phyloP scores from a whole-genome alignment of 805 yeast species.

The Saccharomycopsis schoenii region DNA sequence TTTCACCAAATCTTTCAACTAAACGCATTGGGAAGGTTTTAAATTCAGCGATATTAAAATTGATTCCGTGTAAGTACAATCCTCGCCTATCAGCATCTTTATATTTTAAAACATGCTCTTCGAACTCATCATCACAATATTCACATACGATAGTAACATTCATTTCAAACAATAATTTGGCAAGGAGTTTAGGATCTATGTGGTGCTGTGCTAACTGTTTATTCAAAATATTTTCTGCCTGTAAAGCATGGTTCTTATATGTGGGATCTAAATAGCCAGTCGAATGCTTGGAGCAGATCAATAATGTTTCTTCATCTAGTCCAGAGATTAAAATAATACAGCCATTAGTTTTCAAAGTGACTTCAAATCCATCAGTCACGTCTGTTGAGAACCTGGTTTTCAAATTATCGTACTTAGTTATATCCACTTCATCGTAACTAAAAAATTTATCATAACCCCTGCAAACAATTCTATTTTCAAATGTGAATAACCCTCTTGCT shows the following conservation, averaged over 20 bases:
- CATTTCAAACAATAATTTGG: constrained; percentile 36
- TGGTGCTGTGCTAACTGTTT: constrained; percentile 38
- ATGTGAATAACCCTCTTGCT: constrained; percentile 78
- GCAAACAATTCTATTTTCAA: constrained; percentile 41
- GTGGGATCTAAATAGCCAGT: constrained; percentile 52
- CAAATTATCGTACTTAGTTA: constrained; percentile 40
- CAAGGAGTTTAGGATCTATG: constrained; percentile 41
- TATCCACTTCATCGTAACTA: constrained; percentile 56
- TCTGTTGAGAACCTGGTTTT: constrained; percentile 13
- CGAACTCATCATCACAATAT: constrained; percentile 84
- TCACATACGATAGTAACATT: constrained; percentile 85
- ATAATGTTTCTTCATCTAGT: constrained; percentile 57
- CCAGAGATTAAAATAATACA: constrained; percentile 83
- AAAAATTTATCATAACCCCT: constrained; percentile 95
- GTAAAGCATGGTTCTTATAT: constrained; percentile 59
- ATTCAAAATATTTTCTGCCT: constrained; percentile 52
- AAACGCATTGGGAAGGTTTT: constrained; percentile 50
- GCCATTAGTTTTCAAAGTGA: constrained; percentile 87
- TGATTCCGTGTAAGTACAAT: constrained; percentile 82
- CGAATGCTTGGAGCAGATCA: constrained; percentile 88
- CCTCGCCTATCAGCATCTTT: constrained; percentile 53
- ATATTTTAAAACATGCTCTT: constrained; percentile 85
- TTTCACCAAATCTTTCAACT: constrained; percentile 50
- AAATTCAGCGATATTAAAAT: constrained; percentile 55
- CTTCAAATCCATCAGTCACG: constrained; percentile 68